Conservation (phyloP, 192 early-diverging fungal species). For the Podila epigama region DNA sequence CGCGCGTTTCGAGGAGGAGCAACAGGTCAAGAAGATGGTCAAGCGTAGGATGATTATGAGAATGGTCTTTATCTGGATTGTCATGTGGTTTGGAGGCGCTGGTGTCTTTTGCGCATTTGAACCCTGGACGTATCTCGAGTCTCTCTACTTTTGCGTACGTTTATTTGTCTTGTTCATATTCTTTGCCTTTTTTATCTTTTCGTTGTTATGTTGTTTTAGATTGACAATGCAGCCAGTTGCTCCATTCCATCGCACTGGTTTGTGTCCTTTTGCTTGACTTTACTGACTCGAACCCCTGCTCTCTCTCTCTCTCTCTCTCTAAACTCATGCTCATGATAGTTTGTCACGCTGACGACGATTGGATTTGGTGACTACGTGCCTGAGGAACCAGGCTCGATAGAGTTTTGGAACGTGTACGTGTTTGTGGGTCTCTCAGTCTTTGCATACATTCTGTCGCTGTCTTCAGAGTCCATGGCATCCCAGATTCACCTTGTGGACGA, state of each 20-base stretch:
- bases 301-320: neutral
- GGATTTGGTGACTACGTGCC: conserved; percentile 47
- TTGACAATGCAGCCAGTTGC: no score
- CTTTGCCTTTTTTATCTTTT: neutral
- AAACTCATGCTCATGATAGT: conserved; percentile 1
- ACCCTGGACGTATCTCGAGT: conserved; percentile 31
- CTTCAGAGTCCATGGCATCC: conserved; percentile 37
- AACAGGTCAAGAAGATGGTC: conserved; percentile 29
- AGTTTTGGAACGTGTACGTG: conserved; percentile 49
- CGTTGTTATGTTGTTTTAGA: neutral
- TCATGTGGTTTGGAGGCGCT: conserved; percentile 46
- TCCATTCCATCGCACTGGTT: no score
- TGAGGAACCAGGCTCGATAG: conserved; percentile 29
- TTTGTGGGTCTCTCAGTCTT: conserved; percentile 40
- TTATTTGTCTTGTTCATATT: neutral
- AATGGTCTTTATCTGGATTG: conserved; percentile 35
- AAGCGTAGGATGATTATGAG: conserved; percentile 40
- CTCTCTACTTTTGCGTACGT: conserved; percentile 44
- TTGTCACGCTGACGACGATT: conserved; percentile 44
- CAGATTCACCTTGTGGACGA: conserved; percentile 47
- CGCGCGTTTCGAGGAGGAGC: conserved; percentile 36
- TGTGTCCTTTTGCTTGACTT: no score
- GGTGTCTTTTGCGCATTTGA: conserved; percentile 37
- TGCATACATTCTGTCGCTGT: conserved; percentile 42
- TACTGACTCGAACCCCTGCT: no score